Evolutionary conservation across 805 yeast species (phyloP).

Genomic region (Sugiyamaella lignohabitans): DNA sequence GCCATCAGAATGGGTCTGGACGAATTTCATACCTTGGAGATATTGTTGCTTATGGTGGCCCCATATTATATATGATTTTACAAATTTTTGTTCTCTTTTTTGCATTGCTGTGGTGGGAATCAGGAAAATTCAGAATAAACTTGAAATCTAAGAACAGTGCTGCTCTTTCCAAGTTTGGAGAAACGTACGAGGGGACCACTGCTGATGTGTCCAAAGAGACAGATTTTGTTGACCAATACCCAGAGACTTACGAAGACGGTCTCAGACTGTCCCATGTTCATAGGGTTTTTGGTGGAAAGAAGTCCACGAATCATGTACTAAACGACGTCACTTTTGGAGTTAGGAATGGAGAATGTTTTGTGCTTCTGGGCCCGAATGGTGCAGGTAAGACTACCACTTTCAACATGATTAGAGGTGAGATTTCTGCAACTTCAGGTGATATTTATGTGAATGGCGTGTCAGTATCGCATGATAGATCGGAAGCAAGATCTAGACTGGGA

Average conservation of each 20-base stretch:
- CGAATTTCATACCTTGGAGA: constrained; percentile 27
- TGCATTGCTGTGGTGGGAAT: constrained; percentile 30
- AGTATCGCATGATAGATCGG: constrained; percentile 24
- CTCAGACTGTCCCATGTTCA: constrained; percentile 28
- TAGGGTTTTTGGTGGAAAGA: constrained; percentile 23
- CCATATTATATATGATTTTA: constrained; percentile 28
- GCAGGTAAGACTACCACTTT: constrained; percentile 35
- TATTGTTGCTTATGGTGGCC: constrained; percentile 32
- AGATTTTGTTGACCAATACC: constrained; percentile 21
- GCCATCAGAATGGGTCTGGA: constrained; percentile 20
- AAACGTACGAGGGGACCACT: constrained; percentile 6
- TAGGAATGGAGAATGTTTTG: constrained; percentile 30
- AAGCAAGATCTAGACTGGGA: constrained; percentile 31
- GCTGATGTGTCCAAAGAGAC: constrained; percentile 25
- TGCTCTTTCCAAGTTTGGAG: background rate
- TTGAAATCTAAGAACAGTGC: constrained; percentile 6
- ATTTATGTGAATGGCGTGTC: constrained; percentile 28
- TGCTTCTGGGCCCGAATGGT: constrained; percentile 34
- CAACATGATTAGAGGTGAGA: constrained; percentile 35
- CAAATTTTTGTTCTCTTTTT: constrained; percentile 24
- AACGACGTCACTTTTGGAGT: constrained; percentile 34
- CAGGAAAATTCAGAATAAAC: constrained; percentile 27
- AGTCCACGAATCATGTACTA: constrained; percentile 26
- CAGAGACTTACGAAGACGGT: constrained; percentile 22
- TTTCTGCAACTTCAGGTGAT: constrained; percentile 26